Conservation (phyloP, 1,284 basidiomycete genomes). For the Papiliotrema terrestris region DNA sequence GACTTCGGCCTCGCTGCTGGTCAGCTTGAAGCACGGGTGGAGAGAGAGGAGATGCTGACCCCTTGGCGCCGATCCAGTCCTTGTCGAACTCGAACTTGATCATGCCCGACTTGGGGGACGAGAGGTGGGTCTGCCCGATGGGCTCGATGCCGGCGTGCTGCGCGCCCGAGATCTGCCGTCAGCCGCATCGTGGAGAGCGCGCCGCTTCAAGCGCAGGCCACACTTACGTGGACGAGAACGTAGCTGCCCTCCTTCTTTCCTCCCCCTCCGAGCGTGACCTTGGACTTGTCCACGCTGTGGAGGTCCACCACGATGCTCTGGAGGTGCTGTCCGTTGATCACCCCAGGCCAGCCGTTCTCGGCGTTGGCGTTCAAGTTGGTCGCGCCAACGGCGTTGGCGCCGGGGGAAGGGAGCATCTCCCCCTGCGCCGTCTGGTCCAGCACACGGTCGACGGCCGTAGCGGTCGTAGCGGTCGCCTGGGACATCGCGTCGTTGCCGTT, state of each 20-base stretch:
- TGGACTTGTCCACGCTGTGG: slow-evolving; percentile 21
- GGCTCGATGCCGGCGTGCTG: slow-evolving; percentile 14
- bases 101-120: slow-evolving; percentile 25
- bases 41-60: slow-evolving; percentile 23
- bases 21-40: neutral
- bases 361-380: slow-evolving; percentile 28
- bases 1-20: slow-evolving; percentile 29
- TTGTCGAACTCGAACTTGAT: slow-evolving; percentile 45
- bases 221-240: slow-evolving; percentile 26
- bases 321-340: slow-evolving; percentile 32
- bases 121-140: slow-evolving; percentile 1
- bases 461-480: slow-evolving; percentile 2
- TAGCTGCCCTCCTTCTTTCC: slow-evolving; percentile 30
- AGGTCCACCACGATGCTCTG: slow-evolving; percentile 30
- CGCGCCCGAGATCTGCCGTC: slow-evolving; percentile 1
- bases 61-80: slow-evolving; percentile 46
- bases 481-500: neutral
- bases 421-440: slow-evolving; percentile 28
- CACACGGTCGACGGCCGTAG: slow-evolving; percentile 13
- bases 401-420: slow-evolving; percentile 20
- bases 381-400: slow-evolving; percentile 21
- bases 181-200: neutral
- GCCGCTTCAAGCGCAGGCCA: neutral
- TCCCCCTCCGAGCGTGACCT: slow-evolving; percentile 20
- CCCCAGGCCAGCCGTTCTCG: slow-evolving; percentile 40